Conservation (phyloP, 441 rosid species). For the Syzygium malaccense region DNA sequence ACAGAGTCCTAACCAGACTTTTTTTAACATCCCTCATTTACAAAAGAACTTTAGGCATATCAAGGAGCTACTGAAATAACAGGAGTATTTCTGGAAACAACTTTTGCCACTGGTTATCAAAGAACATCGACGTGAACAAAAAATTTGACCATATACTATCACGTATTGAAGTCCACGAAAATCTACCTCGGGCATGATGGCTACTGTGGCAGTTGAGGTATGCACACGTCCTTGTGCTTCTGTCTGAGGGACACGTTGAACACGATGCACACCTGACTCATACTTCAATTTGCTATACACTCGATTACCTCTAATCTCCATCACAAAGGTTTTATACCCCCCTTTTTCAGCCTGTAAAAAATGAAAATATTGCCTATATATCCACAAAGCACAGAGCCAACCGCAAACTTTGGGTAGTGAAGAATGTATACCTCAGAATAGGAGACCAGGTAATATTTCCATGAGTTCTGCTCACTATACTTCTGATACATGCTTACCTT, state of each 20-base stretch:
- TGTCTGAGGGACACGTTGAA: constrained; percentile 96
- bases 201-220: constrained; percentile 96
- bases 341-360: constrained; percentile 79
- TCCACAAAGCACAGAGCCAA: constrained; percentile 3
- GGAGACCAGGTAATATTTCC: constrained; percentile 59
- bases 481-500: constrained; percentile 89
- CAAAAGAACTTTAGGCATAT: not conserved
- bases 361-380: constrained; percentile 2
- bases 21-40: not conserved
- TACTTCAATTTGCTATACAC: constrained; percentile 93
- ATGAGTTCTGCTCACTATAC: constrained; percentile 78
- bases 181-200: constrained; percentile 94
- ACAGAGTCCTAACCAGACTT: not conserved
- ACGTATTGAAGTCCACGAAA: not conserved
- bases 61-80: not conserved
- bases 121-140: not conserved
- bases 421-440: constrained; percentile 60
- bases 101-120: not conserved
- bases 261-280: constrained; percentile 95
- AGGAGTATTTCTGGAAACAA: not conserved
- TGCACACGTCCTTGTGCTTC: constrained; percentile 94
- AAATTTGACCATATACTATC: not conserved
- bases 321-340: constrained; percentile 89
- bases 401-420: not conserved
- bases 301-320: constrained; percentile 81